phyloP scores from a whole-genome alignment of 2,329 filamentous ascomycete species.

The Microdochium trichocladiopsis region DNA sequence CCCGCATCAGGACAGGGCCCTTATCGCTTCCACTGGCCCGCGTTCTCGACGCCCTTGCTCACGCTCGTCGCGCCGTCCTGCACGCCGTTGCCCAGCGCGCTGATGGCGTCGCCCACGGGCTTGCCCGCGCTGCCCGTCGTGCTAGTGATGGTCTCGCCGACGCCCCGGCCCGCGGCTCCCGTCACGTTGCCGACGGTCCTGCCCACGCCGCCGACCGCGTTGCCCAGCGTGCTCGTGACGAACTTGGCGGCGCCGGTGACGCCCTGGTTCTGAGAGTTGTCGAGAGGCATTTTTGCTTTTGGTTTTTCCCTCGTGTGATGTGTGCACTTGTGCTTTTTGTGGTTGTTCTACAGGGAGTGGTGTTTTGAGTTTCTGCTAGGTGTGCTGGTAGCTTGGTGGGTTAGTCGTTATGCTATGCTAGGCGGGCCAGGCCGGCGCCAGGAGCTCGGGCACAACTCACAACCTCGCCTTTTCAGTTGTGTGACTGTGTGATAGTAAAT shows the following conservation, averaged over 20 bases:
- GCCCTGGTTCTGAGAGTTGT: conserved; percentile 19
- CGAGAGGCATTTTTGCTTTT: conserved; percentile 16
- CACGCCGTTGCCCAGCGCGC: conserved; percentile 32
- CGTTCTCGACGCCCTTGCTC: conserved; percentile 38
- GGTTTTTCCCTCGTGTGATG: not conserved
- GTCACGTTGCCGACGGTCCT: conserved; percentile 23
- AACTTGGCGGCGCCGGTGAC: conserved; percentile 24
- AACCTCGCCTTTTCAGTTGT: too few relatives aligned
- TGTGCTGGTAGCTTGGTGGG: too few relatives aligned
- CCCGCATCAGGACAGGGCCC: too few relatives aligned
- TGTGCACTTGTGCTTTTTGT: too few relatives aligned
- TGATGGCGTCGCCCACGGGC: conserved; percentile 38
- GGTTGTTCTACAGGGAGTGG: too few relatives aligned
- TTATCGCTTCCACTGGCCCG: conserved; percentile 31
- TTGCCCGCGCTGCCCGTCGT: conserved; percentile 36
- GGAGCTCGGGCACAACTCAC: too few relatives aligned
- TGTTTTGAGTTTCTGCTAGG: too few relatives aligned
- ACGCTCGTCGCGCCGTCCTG: conserved; percentile 34
- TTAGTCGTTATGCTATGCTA: too few relatives aligned
- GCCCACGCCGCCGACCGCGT: conserved; percentile 19
- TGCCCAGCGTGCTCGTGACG: conserved; percentile 23
- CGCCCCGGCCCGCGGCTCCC: conserved; percentile 32
- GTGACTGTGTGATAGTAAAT: not conserved
- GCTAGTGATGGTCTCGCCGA: conserved; percentile 37
- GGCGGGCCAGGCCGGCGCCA: too few relatives aligned